Conservation (phyloP, 805 yeast species). For the Wickerhamomyces silvicola region DNA sequence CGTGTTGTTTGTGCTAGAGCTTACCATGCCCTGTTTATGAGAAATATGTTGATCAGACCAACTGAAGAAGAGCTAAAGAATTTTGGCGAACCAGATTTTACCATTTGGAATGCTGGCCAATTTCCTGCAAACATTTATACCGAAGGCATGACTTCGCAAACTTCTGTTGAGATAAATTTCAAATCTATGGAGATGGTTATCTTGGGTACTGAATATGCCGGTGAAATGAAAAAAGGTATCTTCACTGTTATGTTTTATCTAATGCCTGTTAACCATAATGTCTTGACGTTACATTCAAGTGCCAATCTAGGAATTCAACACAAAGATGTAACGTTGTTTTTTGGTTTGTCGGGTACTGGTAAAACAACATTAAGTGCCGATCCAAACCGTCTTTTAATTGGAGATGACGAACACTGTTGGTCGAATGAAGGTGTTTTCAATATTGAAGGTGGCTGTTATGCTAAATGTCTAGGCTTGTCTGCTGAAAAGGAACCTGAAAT, state of each 20-base stretch:
- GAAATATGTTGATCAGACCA: constrained; percentile 96
- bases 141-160: constrained; percentile 93
- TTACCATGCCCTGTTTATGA: constrained; percentile 96
- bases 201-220: constrained; percentile 98
- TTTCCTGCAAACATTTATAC: constrained; percentile 97
- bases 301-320: constrained; percentile 81
- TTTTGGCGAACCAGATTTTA: constrained; percentile 97
- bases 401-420: constrained; percentile 99
- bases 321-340: constrained; percentile 90
- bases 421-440: constrained; percentile 97
- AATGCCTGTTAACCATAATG: constrained; percentile 91
- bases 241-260: constrained; percentile 98
- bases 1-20: constrained; percentile 97
- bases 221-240: constrained; percentile 99
- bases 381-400: constrained; percentile 87
- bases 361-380: constrained; percentile 97
- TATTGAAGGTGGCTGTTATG: constrained; percentile 99
- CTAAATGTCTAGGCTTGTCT: constrained; percentile 86
- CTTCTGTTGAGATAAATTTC: constrained; percentile 94
- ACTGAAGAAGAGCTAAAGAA: constrained; percentile 78
- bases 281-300: constrained; percentile 90
- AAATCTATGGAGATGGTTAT: constrained; percentile 98
- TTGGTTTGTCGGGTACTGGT: constrained; percentile 97
- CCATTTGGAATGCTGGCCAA: constrained; percentile 97
- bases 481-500: constrained; percentile 97